Evolutionary conservation across 2,329 filamentous ascomycete species (phyloP), one percentile per base, ranked within the genome.

Genomic region (Claviceps maximensis): DNA sequence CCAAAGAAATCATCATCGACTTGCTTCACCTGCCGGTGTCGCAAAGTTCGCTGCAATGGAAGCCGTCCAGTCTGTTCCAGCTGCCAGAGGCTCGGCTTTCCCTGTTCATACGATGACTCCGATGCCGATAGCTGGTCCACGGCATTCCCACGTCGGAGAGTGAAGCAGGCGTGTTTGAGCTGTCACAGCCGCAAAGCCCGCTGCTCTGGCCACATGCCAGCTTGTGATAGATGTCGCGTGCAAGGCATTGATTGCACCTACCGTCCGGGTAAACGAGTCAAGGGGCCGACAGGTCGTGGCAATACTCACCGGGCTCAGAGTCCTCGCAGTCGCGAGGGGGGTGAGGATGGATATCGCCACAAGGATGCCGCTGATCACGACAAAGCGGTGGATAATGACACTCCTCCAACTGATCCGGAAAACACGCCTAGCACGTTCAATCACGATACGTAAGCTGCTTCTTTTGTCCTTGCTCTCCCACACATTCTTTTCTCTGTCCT

Each of bases 41-140:
- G 77, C 61, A 80, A 81, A 64, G 78, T 81, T 21, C 76, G 77
- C 48, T 81, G 78, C 65, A 76, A 80, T 60, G 75, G 77, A 38
- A 68, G 71, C 13, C 74, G 74, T 42, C 69, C 74, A 49, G 66
- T 76, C 54, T 81, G 78, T 63, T 74, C 74, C 65, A 80, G 79
- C 64, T 81, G 78, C 64, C 75, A 79, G 57, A 74, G 78, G 21
- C 71, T 81, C 46, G 76, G 75, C 48, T 80, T 80, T 58, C 69
- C 72, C 7, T 81, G 78, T 61, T 77, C 77, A 8, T 80, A 79
- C 59, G 75, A 78, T 54, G 75, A 78, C 51, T 67, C 65, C 47
- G 68, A 68, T 52, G 58, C 69, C 31, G 69, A 70, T 13, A 62
- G 69, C 47, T 70, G 74, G 58, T 69, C 69, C 36, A 63, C 72